Evolutionary conservation across 306 rosid species (phyloP), one percentile per base, ranked within the genome.

Genomic region (Corylus americana): DNA sequence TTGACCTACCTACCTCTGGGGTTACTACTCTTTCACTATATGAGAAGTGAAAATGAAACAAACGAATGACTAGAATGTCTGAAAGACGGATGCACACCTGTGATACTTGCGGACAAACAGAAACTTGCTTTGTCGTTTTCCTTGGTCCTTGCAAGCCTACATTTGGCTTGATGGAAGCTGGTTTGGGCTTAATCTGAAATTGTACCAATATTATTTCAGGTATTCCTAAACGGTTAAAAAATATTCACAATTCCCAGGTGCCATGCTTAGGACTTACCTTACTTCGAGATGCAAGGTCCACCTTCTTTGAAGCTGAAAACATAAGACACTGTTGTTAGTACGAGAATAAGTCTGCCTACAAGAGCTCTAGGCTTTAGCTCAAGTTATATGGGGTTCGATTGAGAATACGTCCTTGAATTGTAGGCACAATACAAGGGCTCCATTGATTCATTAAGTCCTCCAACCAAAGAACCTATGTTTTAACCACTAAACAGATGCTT

Each of bases 241-340:
- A 74, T 47, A 7, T 71, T 27, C 37, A 42, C 64, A 77, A 78
- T 44, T 54, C 29, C 39, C 25, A 76, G 80, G 67, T 78, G 55
- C 22, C 66, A 55, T 54, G 25, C 51, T 42, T 53, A 71, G 14
- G 57, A 81, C 75, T 82, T 94, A 88, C 99, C 96, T 93, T 91
- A 62, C 82, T 80, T 55, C 75, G 91, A 81, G 93, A 79, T 78
- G 85, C 83, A 57, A 54, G 13, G 55, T 84, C 86, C 64, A 74
- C 77, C 76, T 79, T 83, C 73, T 85, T 86, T 0, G 82, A 71
- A 84, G 88, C 99, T 96, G 97, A 66, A 87, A 88, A 85, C 47
- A 78, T 7, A 55, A 70, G 55, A 44, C 76, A 79, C n/a, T 17
- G 50, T 80, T 53, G 50, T 80, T 53, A 83, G 77, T 62, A 8